phyloP scores from a whole-genome alignment of 163 green algal species.

The Scenedesmus sp. region DNA sequence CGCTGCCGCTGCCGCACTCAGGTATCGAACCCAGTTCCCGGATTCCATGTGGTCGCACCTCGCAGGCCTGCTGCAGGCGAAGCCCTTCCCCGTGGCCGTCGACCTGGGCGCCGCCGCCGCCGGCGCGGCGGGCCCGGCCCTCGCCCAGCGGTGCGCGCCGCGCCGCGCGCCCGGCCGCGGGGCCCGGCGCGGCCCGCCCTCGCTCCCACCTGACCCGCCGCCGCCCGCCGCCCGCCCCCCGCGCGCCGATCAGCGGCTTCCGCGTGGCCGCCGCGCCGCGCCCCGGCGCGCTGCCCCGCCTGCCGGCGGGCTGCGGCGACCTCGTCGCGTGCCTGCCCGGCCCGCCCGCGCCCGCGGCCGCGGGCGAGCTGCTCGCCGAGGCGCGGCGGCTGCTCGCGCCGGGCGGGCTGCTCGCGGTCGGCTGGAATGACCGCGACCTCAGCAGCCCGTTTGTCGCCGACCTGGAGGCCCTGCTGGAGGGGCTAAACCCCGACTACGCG shows the following conservation, averaged over 20 bases:
- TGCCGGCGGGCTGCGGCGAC: constrained; percentile 22
- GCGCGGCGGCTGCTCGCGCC: not conserved
- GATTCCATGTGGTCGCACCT: constrained; percentile 17
- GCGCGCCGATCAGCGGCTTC: constrained; percentile 34
- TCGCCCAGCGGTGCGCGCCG: not conserved
- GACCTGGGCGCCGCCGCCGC: constrained; percentile 13
- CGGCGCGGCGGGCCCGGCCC: not conserved
- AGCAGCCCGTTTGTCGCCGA: not conserved
- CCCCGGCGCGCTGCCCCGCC: not conserved
- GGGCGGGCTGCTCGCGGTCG: constrained; percentile 19
- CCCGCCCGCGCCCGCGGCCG: not conserved
- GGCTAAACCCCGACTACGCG: constrained; percentile 34
- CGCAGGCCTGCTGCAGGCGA: constrained; percentile 9
- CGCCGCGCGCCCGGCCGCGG: too few species aligned
- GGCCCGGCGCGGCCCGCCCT: too few species aligned
- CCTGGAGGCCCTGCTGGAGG: constrained; percentile 27
- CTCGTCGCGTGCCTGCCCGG: constrained; percentile 17
- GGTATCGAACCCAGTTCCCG: constrained; percentile 26
- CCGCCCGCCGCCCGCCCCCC: too few species aligned
- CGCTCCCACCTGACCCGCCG: too few species aligned
- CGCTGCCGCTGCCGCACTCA: too few species aligned
- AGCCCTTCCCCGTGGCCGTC: constrained; percentile 19
- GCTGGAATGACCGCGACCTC: constrained; percentile 28
- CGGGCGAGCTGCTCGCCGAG: constrained; percentile 3
- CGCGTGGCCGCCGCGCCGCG: constrained; percentile 3